A percentile compares a stretch with the other conserved stretches of the same genome.
These are phyloP conservation scores for Myriosclerotinia curreyana DNA, from an alignment of 2,329 filamentous ascomycete species.

Conservation along the genomic window DNA sequence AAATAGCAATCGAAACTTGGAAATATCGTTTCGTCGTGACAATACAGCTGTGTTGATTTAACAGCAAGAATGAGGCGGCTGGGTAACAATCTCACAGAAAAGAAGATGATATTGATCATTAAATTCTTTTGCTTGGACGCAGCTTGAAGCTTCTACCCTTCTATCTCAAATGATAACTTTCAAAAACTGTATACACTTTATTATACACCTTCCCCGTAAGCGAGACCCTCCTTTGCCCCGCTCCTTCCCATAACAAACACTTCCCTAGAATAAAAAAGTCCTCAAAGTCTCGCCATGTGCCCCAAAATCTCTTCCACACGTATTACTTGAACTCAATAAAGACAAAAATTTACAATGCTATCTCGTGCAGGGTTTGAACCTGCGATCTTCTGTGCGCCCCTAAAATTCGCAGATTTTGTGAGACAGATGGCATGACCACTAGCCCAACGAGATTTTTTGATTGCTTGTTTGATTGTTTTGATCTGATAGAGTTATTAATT, in stretches of 20 bases:
- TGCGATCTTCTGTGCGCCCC: constrained; percentile 14
- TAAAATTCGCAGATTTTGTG: neutral
- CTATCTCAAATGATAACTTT: neutral
- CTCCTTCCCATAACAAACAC: neutral
- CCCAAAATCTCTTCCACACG: too few relatives aligned
- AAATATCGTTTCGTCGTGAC: too few relatives aligned
- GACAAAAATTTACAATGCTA: neutral
- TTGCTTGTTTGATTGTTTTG: neutral
- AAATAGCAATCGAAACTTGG: too few relatives aligned
- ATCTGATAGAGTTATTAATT: fast-evolving
- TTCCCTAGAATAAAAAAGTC: neutral
- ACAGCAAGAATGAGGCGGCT: too few relatives aligned
- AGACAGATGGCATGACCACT: constrained; percentile 19
- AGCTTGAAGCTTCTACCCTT: neutral
- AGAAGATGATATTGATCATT: too few relatives aligned
- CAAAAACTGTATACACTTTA: neutral
- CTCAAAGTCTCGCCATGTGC: too few relatives aligned
- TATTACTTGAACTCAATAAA: too few relatives aligned
- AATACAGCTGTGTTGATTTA: too few relatives aligned
- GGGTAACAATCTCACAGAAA: too few relatives aligned
- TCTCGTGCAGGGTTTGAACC: constrained; percentile 19
- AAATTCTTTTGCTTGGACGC: too few relatives aligned
- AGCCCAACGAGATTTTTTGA: constrained; percentile 14
- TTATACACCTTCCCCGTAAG: neutral
- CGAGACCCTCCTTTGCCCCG: neutral